Evolutionary conservation across 2,329 filamentous ascomycete genomes (phyloP).

Genomic region (Rhexocercosporidium sp.): DNA sequence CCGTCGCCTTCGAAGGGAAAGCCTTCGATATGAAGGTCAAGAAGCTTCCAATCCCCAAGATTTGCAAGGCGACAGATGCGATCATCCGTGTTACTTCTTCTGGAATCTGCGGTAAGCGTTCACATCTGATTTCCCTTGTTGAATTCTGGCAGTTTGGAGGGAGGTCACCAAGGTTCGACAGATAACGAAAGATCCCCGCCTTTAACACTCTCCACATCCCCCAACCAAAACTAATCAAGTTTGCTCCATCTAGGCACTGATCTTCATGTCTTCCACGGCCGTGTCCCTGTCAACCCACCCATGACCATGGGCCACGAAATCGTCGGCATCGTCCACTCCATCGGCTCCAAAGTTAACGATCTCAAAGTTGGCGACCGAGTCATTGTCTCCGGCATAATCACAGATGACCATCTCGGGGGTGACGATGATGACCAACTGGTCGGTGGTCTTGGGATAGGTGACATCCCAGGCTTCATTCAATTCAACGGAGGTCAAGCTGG

Average conservation of each 20-base stretch:
- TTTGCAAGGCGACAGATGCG: slow-evolving; percentile 51
- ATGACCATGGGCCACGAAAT: slow-evolving; percentile 55
- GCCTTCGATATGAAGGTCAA: slow-evolving; percentile 60
- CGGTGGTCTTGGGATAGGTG: slow-evolving; percentile 46
- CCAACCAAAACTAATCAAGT: not conserved
- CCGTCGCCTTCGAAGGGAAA: slow-evolving; percentile 25
- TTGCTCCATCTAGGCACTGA: slow-evolving; percentile 44
- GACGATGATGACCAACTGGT: slow-evolving; percentile 48
- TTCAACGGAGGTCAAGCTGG: slow-evolving; percentile 84
- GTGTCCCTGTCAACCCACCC: slow-evolving; percentile 36
- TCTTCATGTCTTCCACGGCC: slow-evolving; percentile 56
- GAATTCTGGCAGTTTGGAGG: not conserved
- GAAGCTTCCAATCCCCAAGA: slow-evolving; percentile 47
- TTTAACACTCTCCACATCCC: too few species aligned
- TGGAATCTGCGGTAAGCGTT: slow-evolving; percentile 54
- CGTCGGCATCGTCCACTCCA: slow-evolving; percentile 52
- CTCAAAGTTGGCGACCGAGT: slow-evolving; percentile 56
- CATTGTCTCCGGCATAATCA: slow-evolving; percentile 54
- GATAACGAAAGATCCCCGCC: too few species aligned
- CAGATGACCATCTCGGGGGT: slow-evolving; percentile 55
- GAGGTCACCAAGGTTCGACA: too few species aligned
- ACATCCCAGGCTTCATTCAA: not conserved
- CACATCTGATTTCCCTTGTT: too few species aligned
- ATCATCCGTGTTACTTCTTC: slow-evolving; percentile 53
- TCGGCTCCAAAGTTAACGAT: slow-evolving; percentile 50